Evolutionary conservation across 768 basidiomycete genomes (phyloP), one percentile per base, ranked within the genome.

Genomic region (Tephrocybe sp.): DNA sequence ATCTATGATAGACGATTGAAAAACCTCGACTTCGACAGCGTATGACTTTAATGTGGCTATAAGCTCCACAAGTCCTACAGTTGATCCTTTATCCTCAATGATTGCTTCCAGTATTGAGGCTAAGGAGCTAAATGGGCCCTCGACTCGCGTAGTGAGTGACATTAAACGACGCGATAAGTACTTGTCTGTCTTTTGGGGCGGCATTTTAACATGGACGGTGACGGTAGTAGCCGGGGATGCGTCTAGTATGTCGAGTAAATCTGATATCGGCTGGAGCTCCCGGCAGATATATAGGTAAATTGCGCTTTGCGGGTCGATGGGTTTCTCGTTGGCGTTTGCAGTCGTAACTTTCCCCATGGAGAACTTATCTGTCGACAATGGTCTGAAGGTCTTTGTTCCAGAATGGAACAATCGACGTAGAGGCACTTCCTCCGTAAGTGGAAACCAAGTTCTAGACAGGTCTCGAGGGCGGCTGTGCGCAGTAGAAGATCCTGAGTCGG

Each of bases 71-170:
- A 50, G 34, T 12, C 41, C 40, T 6, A 23, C 35, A 30, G 16
- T 4, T 16, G 13, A 19, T 6, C 39, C 41, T n/a, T 41, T 3
- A 9, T 43, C 49, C 8, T 36, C 23, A 8, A 30, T 16, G 13
- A 20, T n/a, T 4, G 49, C 49, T 19, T 42, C 49, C 6, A 43
- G 5, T 4, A 50, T 26, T 19, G 41, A 42, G 7, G 22, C 35
- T 8, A 50, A 9, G 11, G 32, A 34, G 11, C 49, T 43, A 9
- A 50, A 50, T 22, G 49, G 49, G 12, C 49, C 49, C 11, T 42
- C 22, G 5, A 22, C 22, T 17, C 5, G 48, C 10, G 48, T 49
- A 7, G 23, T 35, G 10, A 43, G 49, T 13, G 16, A 30, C 16
- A 20, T 30, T 8, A 22, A 20, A 43, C 14, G 5, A 38, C 22